These are phyloP conservation scores for Ceriops tagal DNA, from an alignment of 345 rosid species.

Conservation along the genomic window DNA sequence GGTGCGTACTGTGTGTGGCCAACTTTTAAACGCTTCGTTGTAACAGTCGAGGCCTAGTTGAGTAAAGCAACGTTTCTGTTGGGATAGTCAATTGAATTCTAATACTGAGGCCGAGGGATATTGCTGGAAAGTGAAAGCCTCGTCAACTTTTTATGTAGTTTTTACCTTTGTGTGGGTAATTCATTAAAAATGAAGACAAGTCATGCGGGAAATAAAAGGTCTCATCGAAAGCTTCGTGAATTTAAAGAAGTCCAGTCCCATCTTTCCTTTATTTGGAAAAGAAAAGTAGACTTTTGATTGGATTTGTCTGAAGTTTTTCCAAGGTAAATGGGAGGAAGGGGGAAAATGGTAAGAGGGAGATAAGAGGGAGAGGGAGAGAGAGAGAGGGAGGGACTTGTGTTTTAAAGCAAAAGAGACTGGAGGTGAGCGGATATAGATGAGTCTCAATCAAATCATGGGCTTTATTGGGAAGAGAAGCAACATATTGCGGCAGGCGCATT, in stretches of 20 bases:
- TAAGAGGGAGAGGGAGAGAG: background rate
- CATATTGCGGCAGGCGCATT: background rate
- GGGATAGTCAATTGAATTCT: too few relatives aligned
- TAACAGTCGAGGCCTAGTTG: too few relatives aligned
- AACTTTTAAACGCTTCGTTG: background rate
- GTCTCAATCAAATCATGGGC: slow-evolving; percentile 8
- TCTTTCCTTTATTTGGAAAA: slow-evolving; percentile 7
- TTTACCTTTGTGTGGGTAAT: too few relatives aligned
- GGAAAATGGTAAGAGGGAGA: slow-evolving; percentile 5
- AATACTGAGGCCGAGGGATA: too few relatives aligned
- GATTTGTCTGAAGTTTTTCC: slow-evolving; percentile 30
- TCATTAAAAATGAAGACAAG: slow-evolving; percentile 6
- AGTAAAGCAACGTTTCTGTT: too few relatives aligned
- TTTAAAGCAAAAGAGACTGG: slow-evolving; percentile 23
- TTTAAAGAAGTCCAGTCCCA: slow-evolving; percentile 32
- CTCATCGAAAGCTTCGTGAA: slow-evolving; percentile 39
- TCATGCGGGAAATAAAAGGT: slow-evolving; percentile 17
- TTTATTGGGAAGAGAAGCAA: slow-evolving; percentile 23
- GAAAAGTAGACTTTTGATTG: slow-evolving; percentile 33
- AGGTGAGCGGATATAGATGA: background rate
- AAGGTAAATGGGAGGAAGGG: slow-evolving; percentile 11
- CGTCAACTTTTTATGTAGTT: too few relatives aligned
- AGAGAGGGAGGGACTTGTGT: background rate
- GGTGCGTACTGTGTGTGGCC: background rate
- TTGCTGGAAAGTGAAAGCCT: too few relatives aligned